These are phyloP conservation scores for Pisolithus orientalis DNA, from an alignment of 768 basidiomycete genomes.

Conservation along the genomic window DNA sequence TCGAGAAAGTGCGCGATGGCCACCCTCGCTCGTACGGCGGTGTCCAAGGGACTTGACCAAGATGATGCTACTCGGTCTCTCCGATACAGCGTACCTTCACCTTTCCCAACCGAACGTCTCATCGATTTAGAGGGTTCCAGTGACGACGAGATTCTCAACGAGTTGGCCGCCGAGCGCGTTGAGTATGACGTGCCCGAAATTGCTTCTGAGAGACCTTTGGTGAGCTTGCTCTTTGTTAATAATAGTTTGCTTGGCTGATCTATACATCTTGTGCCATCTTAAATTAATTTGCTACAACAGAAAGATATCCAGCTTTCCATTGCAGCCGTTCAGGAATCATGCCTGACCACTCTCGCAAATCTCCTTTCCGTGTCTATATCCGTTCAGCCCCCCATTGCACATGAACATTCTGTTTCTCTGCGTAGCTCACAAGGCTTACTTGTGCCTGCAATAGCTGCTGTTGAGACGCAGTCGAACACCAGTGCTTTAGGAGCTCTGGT, in stretches of 20 bases:
- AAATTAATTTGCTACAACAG: slow-evolving; percentile 26
- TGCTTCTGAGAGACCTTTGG: slow-evolving; percentile 1
- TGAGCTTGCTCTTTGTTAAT: not conserved
- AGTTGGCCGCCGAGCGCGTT: slow-evolving; percentile 18
- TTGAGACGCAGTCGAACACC: slow-evolving; percentile 5
- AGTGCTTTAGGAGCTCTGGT: slow-evolving; percentile 15
- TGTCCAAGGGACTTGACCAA: not conserved
- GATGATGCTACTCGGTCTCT: not conserved
- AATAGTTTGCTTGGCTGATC: not conserved
- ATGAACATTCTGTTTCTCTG: slow-evolving; percentile 36
- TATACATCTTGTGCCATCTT: not conserved
- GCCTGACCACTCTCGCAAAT: slow-evolving; percentile 66
- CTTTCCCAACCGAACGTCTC: slow-evolving; percentile 17
- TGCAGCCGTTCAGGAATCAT: slow-evolving; percentile 63
- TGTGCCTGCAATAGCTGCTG: slow-evolving; percentile 6
- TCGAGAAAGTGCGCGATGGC: not conserved
- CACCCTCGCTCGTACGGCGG: not conserved
- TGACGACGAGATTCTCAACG: slow-evolving; percentile 10
- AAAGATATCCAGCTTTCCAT: slow-evolving; percentile 69
- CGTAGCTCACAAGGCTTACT: slow-evolving; percentile 12
- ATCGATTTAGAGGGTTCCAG: slow-evolving; percentile 1
- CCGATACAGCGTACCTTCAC: slow-evolving; percentile 12
- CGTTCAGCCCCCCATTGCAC: slow-evolving; percentile 46
- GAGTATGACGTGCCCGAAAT: slow-evolving; percentile 10
- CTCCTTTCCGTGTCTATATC: slow-evolving; percentile 48